phyloP scores from a whole-genome alignment of 1,284 basidiomycete species.

The Ceratobasidium theobromae region DNA sequence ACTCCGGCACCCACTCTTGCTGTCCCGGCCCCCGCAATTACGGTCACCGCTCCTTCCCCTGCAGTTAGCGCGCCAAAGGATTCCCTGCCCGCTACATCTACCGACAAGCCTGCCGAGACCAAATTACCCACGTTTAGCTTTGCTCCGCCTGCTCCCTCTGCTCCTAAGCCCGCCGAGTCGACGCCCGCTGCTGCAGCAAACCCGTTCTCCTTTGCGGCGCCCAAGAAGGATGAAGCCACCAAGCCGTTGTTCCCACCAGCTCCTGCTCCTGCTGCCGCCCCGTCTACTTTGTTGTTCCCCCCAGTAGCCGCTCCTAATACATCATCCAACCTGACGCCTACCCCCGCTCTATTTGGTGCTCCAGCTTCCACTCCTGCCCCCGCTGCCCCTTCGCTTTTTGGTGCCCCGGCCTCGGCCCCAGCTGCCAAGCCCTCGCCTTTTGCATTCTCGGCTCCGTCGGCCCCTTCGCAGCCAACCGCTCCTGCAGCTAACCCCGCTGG shows the following conservation, averaged over 20 bases:
- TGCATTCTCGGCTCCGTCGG: conserved; percentile 5
- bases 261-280: background rate
- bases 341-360: conserved; percentile 1
- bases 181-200: background rate
- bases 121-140: conserved; percentile 11
- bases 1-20: background rate
- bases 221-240: conserved; percentile 13
- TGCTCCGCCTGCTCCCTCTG: too few relatives aligned
- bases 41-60: background rate
- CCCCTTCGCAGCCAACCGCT: background rate
- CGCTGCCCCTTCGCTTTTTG: background rate
- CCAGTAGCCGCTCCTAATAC: background rate
- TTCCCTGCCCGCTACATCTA: background rate
- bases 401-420: background rate
- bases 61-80: too few relatives aligned
- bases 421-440: conserved; percentile 14
- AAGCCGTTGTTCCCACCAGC: conserved; percentile 6
- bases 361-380: conserved; percentile 1
- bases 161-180: conserved; percentile 16
- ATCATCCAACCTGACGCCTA: background rate
- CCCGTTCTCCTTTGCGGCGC: conserved; percentile 9
- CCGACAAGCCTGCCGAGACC: background rate
- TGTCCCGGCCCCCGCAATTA: background rate
- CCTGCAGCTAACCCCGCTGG: background rate
- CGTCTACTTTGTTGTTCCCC: background rate